Conservation (phyloP, 176 grass and related monocot species). For the Thinopyrum elongatum region DNA sequence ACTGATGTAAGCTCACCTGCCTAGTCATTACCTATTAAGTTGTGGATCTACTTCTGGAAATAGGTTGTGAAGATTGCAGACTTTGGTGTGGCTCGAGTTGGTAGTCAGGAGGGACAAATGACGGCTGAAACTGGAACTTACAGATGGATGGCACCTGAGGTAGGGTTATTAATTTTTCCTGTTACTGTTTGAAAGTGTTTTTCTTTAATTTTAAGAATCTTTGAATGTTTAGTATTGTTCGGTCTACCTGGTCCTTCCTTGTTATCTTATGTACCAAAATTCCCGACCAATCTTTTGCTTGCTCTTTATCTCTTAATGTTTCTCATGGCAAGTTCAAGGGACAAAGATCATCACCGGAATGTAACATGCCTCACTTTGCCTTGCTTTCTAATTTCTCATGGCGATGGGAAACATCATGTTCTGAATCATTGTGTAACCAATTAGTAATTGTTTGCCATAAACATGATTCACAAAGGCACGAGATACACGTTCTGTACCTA, state of each 20-base stretch:
- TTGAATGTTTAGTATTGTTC: neutral
- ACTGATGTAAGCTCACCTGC: neutral
- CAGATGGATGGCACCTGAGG: conserved; percentile 95
- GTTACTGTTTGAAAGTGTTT: neutral
- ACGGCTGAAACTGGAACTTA: conserved; percentile 97
- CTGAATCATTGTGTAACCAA: neutral
- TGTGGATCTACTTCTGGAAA: conserved; percentile 39
- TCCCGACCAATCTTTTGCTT: neutral
- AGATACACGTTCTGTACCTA: neutral
- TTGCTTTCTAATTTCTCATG: neutral
- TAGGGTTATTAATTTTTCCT: conserved; percentile 15
- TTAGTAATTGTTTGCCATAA: neutral
- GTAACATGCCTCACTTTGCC: neutral
- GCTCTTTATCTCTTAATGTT: neutral
- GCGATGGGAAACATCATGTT: neutral
- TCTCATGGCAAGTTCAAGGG: neutral
- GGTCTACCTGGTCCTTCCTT: neutral
- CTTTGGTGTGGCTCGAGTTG: conserved; percentile 81
- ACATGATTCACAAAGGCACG: neutral
- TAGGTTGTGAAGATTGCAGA: conserved; percentile 92
- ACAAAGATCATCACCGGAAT: neutral
- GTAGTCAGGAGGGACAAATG: conserved; percentile 73
- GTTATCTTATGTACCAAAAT: conserved; percentile 5
- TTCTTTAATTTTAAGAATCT: conserved; percentile 4
- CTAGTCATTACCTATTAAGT: conserved; percentile 6